Percentiles rank a stretch among this genome's conserved stretches.
These are phyloP conservation scores for Akebia trifoliata DNA, from an alignment of 164 flowering plant species.

Conservation along the genomic window DNA sequence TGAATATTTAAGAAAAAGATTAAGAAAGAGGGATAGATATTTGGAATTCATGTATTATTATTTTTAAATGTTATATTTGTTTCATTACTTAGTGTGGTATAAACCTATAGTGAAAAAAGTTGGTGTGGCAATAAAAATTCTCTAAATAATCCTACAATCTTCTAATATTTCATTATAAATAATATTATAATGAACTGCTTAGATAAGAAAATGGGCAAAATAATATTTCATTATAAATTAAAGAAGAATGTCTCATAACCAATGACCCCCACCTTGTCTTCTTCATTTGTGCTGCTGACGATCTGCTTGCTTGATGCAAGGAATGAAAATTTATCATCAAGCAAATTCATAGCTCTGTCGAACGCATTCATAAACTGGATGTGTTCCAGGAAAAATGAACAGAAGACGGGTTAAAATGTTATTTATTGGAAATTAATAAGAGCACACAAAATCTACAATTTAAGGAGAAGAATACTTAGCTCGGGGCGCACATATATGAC, in stretches of 20 bases:
- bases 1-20: no score
- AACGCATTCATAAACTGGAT: conserved; percentile 92
- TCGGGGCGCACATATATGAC: background rate
- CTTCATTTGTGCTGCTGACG: conserved; percentile 75
- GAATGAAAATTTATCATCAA: conserved; percentile 76
- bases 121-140: no score
- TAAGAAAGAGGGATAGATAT: no score
- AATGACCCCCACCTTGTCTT: conserved; percentile 58
- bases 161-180: no score
- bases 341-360: conserved; percentile 81
- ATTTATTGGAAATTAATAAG: background rate
- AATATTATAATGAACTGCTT: no score
- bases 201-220: no score
- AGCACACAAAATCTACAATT: background rate
- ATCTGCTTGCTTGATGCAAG: conserved; percentile 78
- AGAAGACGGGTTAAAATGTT: conserved; percentile 10
- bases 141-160: no score
- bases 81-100: no score
- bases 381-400: conserved; percentile 17
- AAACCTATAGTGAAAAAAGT: no score
- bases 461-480: background rate
- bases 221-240: background rate
- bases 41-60: no score
- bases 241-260: background rate
- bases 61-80: no score